Evolutionary conservation across 1,284 basidiomycete genomes (phyloP), one percentile per base, ranked within the genome.

Genomic region (Gymnopus androsaceus): DNA sequence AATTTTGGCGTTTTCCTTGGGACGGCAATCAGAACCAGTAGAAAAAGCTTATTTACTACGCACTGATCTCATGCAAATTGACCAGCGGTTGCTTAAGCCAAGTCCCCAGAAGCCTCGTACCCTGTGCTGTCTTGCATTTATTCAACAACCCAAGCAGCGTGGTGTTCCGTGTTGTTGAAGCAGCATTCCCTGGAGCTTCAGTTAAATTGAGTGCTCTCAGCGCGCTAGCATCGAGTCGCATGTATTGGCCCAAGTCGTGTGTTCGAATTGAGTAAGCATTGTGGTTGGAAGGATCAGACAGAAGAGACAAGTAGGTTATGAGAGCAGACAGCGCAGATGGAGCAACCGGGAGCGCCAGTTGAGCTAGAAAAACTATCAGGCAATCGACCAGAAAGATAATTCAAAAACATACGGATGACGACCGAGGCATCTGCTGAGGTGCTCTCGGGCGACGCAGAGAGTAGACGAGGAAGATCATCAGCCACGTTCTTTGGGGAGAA

Each of bases 51-150:
- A 38, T 27, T 6, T 7, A 36, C 14, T 34, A 81, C 92, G 62
- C 61, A 92, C 92, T 76, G 61, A 99, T 99, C 66, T 95, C 90
- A 64, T 98, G 95, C 19, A 94, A 73, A 68, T 98, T 98, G 38
- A 98, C 87, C 27, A 99, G 76, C 1, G 97, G 97, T 72, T 99
- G 97, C 71, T 98, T 98, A 54, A 99, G 77, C 96, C 96, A 99
- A 56, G 90, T 90, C 0, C 87, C 91, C 2, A 99, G 79, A 54
- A 98, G 71, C 53, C 97, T 78, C n/a, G 92, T 88, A 0, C 97
- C 97, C 69, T 99, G 97, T 0, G 92, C 88, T 1, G 97, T 99
- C 73, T 96, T 97, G 79, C 97, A 98, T 63, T 90, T 91, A 70
- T 99, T 98, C 59, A 99, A 71, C 19, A 98, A 75, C 0, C 95